Percentiles rank a stretch among this genome's conserved stretches.
Evolutionary conservation across 164 flowering plant species (phyloP).

Genomic region (Nelumbo lutea): DNA sequence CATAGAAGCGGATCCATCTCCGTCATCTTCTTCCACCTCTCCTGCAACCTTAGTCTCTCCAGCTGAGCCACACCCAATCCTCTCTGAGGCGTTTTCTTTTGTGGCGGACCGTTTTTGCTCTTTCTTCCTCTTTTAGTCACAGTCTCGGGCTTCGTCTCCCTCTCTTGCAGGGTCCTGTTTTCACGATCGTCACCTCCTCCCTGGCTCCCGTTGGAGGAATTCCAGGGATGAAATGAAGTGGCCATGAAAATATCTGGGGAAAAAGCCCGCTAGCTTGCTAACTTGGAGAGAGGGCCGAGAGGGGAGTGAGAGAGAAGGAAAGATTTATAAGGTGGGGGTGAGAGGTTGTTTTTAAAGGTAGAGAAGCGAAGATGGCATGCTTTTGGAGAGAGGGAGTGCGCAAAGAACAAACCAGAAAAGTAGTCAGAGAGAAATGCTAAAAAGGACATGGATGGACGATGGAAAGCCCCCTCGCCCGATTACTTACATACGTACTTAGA

Average conservation of each 20-base stretch:
- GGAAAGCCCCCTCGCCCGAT: no score
- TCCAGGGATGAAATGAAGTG: slow-evolving; percentile 12
- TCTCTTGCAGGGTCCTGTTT: not conserved
- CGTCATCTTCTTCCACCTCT: slow-evolving; percentile 31
- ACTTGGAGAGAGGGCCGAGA: slow-evolving; percentile 3
- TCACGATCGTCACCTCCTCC: not conserved
- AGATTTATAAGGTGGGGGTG: slow-evolving; percentile 8
- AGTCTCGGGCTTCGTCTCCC: not conserved
- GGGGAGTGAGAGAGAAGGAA: slow-evolving; percentile 12
- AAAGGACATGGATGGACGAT: no score
- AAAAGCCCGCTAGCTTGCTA: not conserved
- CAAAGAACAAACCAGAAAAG: not conserved
- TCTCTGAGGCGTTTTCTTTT: slow-evolving; percentile 45
- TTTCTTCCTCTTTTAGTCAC: slow-evolving; percentile 12
- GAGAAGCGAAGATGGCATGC: not conserved
- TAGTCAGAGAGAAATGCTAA: not conserved
- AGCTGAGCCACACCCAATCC: slow-evolving; percentile 74
- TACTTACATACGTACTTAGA: not conserved
- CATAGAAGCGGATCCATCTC: slow-evolving; percentile 10
- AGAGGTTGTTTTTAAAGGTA: slow-evolving; percentile 8
- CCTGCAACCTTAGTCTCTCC: slow-evolving; percentile 46
- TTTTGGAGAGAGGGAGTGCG: not conserved
- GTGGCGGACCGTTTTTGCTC: not conserved
- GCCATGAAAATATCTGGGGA: slow-evolving; percentile 3
- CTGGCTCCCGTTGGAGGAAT: slow-evolving; percentile 2